Evolutionary conservation across 2,329 filamentous ascomycete species (phyloP).

Genomic region (Aspergillus sp.): DNA sequence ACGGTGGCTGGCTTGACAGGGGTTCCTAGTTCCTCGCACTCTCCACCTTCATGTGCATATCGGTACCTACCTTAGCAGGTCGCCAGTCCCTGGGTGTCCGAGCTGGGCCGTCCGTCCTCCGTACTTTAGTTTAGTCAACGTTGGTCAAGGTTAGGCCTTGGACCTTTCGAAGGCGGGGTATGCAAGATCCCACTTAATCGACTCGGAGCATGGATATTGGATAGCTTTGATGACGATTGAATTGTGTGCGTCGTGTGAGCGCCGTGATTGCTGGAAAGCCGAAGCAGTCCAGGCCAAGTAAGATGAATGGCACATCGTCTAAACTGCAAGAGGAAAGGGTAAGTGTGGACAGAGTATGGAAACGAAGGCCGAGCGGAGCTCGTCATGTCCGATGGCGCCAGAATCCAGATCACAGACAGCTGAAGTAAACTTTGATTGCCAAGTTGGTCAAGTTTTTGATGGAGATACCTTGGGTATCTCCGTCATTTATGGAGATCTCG

Average conservation of each 20-base stretch:
- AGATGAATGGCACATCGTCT: constrained; percentile 4
- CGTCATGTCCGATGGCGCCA: neutral
- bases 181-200: neutral
- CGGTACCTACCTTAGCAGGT: no score
- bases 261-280: neutral
- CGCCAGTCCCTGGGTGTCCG: neutral
- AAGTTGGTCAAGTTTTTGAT: no score
- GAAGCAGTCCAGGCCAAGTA: neutral
- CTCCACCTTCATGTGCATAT: neutral
- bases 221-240: neutral
- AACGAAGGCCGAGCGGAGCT: neutral
- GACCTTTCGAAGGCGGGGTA: neutral
- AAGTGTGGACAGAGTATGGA: neutral
- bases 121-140: neutral
- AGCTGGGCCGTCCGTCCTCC: neutral
- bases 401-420: neutral
- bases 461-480: no score
- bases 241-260: neutral
- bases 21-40: neutral
- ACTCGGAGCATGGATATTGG: neutral
- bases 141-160: neutral
- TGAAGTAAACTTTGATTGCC: neutral
- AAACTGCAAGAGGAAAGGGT: constrained; percentile 7
- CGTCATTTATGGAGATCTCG: no score
- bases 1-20: constrained; percentile 1